Conservation (phyloP, 495 filamentous ascomycete genomes). For the Annulohypoxylon bovei region DNA sequence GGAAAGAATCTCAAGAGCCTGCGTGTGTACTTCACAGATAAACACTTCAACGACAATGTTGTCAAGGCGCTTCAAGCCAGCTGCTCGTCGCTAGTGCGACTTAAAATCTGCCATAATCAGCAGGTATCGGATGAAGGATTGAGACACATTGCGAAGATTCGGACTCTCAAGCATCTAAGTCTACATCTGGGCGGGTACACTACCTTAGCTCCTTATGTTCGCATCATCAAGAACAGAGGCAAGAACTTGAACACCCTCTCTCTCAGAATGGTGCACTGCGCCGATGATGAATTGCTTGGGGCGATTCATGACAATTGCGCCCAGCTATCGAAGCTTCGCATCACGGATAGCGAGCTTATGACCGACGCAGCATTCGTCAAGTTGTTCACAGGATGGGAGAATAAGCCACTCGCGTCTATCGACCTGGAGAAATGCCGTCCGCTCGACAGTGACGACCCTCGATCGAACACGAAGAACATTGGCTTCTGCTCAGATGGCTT, state of each 20-base stretch:
- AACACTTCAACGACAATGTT: slow-evolving; percentile 66
- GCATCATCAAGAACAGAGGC: slow-evolving; percentile 69
- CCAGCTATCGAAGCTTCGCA: slow-evolving; percentile 75
- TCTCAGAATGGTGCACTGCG: slow-evolving; percentile 66
- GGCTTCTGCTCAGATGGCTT: slow-evolving; percentile 81
- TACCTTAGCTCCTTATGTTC: slow-evolving; percentile 65
- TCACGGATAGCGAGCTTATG: slow-evolving; percentile 76
- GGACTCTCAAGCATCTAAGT: slow-evolving; percentile 74
- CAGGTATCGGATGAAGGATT: slow-evolving; percentile 58
- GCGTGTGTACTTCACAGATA: slow-evolving; percentile 79
- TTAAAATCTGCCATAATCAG: slow-evolving; percentile 75
- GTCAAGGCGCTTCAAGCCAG: slow-evolving; percentile 59
- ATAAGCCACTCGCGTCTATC: slow-evolving; percentile 70
- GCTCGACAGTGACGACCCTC: slow-evolving; percentile 67
- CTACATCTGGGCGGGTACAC: slow-evolving; percentile 68
- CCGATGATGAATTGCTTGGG: slow-evolving; percentile 70
- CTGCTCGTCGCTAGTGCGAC: slow-evolving; percentile 71
- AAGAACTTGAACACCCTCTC: slow-evolving; percentile 74
- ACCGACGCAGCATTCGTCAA: slow-evolving; percentile 74
- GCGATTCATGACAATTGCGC: slow-evolving; percentile 74
- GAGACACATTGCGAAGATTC: slow-evolving; percentile 63
- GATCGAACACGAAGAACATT: slow-evolving; percentile 67
- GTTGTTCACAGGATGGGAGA: slow-evolving; percentile 81
- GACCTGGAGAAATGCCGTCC: slow-evolving; percentile 80
- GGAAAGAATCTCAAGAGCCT: slow-evolving; percentile 71